Conservation (phyloP, 2,329 filamentous ascomycete genomes). For the Microcyclosporella mali region DNA sequence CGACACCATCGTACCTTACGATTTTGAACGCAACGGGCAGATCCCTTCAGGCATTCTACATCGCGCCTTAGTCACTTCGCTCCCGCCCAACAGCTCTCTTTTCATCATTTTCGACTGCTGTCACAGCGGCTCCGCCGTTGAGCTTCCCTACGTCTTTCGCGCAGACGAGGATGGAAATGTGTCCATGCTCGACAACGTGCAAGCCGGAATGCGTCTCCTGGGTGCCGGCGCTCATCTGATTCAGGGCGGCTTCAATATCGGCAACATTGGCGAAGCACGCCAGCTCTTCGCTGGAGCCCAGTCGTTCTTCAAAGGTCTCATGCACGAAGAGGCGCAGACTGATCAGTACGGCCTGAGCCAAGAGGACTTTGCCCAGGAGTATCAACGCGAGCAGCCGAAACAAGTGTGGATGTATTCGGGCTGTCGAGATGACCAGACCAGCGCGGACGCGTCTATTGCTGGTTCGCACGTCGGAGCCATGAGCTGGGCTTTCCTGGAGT, state of each 20-base stretch:
- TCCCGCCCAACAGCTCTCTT: conserved; percentile 47
- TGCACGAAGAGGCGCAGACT: conserved; percentile 38
- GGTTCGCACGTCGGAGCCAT: conserved; percentile 42
- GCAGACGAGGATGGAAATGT: conserved; percentile 52
- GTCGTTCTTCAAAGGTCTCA: conserved; percentile 49
- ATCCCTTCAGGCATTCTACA: conserved; percentile 50
- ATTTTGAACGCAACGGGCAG: conserved; percentile 45
- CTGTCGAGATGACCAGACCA: conserved; percentile 48
- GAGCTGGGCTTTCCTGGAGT: conserved; percentile 45
- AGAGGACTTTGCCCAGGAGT: conserved; percentile 36
- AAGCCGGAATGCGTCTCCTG: conserved; percentile 46
- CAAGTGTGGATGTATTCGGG: conserved; percentile 48
- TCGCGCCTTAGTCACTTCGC: conserved; percentile 45
- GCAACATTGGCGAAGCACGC: conserved; percentile 46
- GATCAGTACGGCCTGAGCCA: conserved; percentile 41
- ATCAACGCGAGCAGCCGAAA: conserved; percentile 38
- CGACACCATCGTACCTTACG: conserved; percentile 27
- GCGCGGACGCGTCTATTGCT: conserved; percentile 43
- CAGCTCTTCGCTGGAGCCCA: conserved; percentile 50
- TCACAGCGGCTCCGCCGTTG: conserved; percentile 54
- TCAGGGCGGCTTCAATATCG: conserved; percentile 42
- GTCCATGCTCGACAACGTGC: conserved; percentile 50
- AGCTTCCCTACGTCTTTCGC: conserved; percentile 54
- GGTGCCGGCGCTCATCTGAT: conserved; percentile 47
- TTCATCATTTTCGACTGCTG: conserved; percentile 58